A percentile compares a stretch with the other conserved stretches of the same genome.
These are phyloP conservation scores for Penicillium sp. DNA, from an alignment of 2,329 filamentous ascomycete genomes.

Conservation along the genomic window DNA sequence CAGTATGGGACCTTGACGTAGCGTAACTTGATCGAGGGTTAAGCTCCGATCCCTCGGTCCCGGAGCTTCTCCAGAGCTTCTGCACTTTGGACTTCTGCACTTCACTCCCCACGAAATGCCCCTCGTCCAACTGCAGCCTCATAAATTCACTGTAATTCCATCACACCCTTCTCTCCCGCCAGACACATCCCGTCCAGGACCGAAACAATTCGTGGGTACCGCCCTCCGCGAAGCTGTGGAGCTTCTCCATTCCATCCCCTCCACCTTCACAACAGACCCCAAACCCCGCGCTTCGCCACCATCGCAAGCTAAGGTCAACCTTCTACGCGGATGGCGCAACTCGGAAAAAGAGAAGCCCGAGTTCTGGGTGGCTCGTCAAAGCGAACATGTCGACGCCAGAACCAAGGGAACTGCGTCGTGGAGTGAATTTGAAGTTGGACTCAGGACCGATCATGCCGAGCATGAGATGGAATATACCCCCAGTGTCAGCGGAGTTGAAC, in stretches of 20 bases:
- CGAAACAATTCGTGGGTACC: slow-evolving; percentile 21
- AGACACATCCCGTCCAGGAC: slow-evolving; percentile 14
- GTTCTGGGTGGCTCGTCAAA: slow-evolving; percentile 42
- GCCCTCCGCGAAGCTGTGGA: slow-evolving; percentile 28
- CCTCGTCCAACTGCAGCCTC: slow-evolving; percentile 26
- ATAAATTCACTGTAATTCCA: slow-evolving; percentile 29
- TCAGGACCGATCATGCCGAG: slow-evolving; percentile 37
- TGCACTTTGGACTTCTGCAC: no score
- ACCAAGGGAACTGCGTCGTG: slow-evolving; percentile 35
- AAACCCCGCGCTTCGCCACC: slow-evolving; percentile 29
- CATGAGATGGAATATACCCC: slow-evolving; percentile 43
- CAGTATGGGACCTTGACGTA: background rate
- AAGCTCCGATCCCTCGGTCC: background rate
- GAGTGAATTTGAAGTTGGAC: slow-evolving; percentile 36
- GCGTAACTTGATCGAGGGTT: background rate
- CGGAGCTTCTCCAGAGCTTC: background rate
- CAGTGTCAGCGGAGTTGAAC: slow-evolving; percentile 30
- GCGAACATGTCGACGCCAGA: slow-evolving; percentile 30
- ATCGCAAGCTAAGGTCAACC: slow-evolving; percentile 28
- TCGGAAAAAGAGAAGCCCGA: slow-evolving; percentile 20
- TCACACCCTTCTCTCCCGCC: slow-evolving; percentile 25
- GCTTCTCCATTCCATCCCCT: slow-evolving; percentile 27
- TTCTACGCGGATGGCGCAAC: slow-evolving; percentile 21
- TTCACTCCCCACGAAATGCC: slow-evolving; percentile 13
- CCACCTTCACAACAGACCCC: slow-evolving; percentile 24